Conservation (phyloP, 2,329 filamentous ascomycete species). For the Penicillium hordei region DNA sequence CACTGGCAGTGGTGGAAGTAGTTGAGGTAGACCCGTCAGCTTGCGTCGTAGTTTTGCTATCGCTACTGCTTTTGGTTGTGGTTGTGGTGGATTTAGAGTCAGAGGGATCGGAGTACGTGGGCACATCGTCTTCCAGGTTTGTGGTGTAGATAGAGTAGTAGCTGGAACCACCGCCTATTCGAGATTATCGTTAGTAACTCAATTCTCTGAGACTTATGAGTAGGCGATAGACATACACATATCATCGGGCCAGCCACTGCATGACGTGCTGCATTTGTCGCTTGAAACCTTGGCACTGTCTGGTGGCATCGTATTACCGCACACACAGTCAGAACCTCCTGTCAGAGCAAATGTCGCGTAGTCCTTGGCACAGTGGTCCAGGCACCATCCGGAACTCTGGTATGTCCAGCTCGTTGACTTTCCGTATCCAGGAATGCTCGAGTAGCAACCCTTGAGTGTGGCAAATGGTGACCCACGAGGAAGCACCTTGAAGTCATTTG, state of each 20-base stretch:
- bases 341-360: slow-evolving; percentile 64
- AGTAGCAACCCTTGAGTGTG: slow-evolving; percentile 53
- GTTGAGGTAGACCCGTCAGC: slow-evolving; percentile 5
- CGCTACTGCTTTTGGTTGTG: slow-evolving; percentile 20
- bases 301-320: slow-evolving; percentile 68
- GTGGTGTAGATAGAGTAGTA: slow-evolving; percentile 55
- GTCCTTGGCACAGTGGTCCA: slow-evolving; percentile 49
- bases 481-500: slow-evolving; percentile 21
- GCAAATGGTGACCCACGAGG: slow-evolving; percentile 13
- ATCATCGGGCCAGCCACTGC: slow-evolving; percentile 61
- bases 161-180: slow-evolving; percentile 57
- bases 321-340: slow-evolving; percentile 66
- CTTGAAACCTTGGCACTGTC: slow-evolving; percentile 55
- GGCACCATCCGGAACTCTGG: slow-evolving; percentile 58
- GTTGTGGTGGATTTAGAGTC: slow-evolving; percentile 18
- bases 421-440: slow-evolving; percentile 46
- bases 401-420: slow-evolving; percentile 52
- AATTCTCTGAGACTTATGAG: neutral
- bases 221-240: slow-evolving; percentile 58
- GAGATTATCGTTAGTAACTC: slow-evolving; percentile 24
- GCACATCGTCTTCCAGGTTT: slow-evolving; percentile 45
- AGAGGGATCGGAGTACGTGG: slow-evolving; percentile 25
- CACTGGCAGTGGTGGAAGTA: slow-evolving; percentile 28
- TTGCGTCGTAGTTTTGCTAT: slow-evolving; percentile 10
- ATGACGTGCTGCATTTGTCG: slow-evolving; percentile 63